Evolutionary conservation across 805 yeast species (phyloP), one percentile per base, ranked within the genome.

Genomic region (Candida nemodendra): DNA sequence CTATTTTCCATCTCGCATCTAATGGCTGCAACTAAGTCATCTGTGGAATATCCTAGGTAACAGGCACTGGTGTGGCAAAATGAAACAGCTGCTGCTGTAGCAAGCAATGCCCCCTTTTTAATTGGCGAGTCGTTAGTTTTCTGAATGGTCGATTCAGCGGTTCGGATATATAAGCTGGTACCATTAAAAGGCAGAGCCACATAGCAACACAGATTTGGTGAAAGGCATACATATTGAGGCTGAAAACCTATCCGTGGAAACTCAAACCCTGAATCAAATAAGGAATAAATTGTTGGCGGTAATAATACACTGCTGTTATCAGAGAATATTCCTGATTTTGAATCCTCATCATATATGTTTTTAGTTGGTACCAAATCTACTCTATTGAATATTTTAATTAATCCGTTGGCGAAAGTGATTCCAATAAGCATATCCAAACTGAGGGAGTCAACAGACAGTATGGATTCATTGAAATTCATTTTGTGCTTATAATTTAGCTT

Each of bases 11-110:
- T 48, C 42, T 79, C 80, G 1, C 56, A 47, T 50, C 77, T 77
- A 12, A 80, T 68, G 2, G 83, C 64, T 1, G 75, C 71, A 26
- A 83, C 62, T 37, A 88, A 57, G 49, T 88, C 96, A 51, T 87
- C 95, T 4, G 82, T 72, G 38, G 77, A 73, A 7, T 76, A 65
- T 36, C 76, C 82, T 32, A 79, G 70, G 57, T 81, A 84, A 49
- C 90, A 85, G 0, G 89, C 76, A 38, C 73, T 71, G 0, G 93
- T 78, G 56, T 84, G 88, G 5, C 79, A 62, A 19, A 74, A 68
- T 0, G 95, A 86, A 34, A 86, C 60, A 0, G 78, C 81, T 1
- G 77, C 79, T 0, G 84, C 71, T 1, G 77, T 61, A 2, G 69
- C 48, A n/a, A 62, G 56, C 27, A 70, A 39, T 11, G 65, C 63